phyloP scores from a whole-genome alignment of 2,329 filamentous ascomycete genomes.

The Hortaea werneckii region DNA sequence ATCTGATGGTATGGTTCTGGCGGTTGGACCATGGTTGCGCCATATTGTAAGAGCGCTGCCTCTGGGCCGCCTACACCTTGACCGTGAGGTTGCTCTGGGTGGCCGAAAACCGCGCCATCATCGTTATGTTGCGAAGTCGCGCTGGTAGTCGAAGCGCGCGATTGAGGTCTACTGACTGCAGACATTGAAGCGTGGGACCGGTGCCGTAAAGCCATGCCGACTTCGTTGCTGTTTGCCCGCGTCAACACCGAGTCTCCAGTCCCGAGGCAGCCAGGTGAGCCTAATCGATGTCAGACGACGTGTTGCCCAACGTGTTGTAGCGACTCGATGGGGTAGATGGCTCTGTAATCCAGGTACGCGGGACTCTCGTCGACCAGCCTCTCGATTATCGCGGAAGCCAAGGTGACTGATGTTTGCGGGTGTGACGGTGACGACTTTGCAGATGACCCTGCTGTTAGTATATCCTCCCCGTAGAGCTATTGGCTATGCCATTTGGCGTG shows the following conservation, averaged over 20 bases:
- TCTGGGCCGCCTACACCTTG: constrained; percentile 11
- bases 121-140: constrained; percentile 22
- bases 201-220: constrained; percentile 9
- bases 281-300: no score
- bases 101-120: constrained; percentile 4
- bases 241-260: background rate
- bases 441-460: background rate
- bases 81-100: constrained; percentile 13
- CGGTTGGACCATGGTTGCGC: constrained; percentile 15
- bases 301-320: no score
- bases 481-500: background rate
- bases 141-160: constrained; percentile 25
- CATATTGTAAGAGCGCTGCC: constrained; percentile 22
- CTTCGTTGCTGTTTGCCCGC: background rate
- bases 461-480: background rate
- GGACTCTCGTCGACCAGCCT: no score
- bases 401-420: no score
- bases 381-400: no score
- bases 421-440: background rate
- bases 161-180: constrained; percentile 21
- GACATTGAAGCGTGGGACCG: constrained; percentile 15
- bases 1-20: constrained; percentile 4
- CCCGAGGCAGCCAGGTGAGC: no score
- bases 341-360: no score
- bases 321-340: no score